Base-by-base conservation (phyloP, 441 rosid genomes). In the Mallotus japonicus region DNA sequence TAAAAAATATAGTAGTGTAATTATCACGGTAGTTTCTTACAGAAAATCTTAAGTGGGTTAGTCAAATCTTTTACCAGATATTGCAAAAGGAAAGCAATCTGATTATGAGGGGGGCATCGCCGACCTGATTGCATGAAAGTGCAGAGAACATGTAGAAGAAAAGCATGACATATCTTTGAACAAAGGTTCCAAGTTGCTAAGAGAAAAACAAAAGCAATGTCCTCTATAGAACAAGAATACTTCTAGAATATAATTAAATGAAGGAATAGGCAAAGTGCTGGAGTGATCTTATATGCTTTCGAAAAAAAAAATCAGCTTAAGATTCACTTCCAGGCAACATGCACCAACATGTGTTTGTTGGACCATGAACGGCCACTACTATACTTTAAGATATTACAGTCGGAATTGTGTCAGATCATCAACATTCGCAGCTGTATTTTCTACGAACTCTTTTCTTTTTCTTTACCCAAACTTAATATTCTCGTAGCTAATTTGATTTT, bases 261-360 rank as follows among this genome's bases (percentile, higher is more conserved):
- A 61, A 34, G 65, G 63, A 47, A 60, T 42, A 51, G 50, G 46
- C 74, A 73, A 75, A 55, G 78, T 53, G 71, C 69, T 59, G 61
- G 49, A 24, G 75, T 42, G 84, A 80, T 83, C 74, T 72, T 65
- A 70, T 70, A 62, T 67, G 77, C 80, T 62, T 47, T 78, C 80
- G 37, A 37, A 40, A 51, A 0, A 55, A 54, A 28, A 77, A 69
- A 79, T 73, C 76, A 78, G 69, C 65, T 57, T 16, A 50, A 75
- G 87, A 82, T 83, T 85, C 85, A 85, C 57, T 80, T 78, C 68
- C 62, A 40, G 76, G 79, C 79, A 77, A 77, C 86, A 83, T 83
- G 87, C 82, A 42, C 65, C 82, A 81, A 83, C 87, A 79, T 79
- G 87, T 74, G 60, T 65, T 66, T 78, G 86, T 82, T 85, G 86